These are phyloP conservation scores for Paratinospora sagittata DNA, from an alignment of 164 flowering plant species.

Conservation along the genomic window DNA sequence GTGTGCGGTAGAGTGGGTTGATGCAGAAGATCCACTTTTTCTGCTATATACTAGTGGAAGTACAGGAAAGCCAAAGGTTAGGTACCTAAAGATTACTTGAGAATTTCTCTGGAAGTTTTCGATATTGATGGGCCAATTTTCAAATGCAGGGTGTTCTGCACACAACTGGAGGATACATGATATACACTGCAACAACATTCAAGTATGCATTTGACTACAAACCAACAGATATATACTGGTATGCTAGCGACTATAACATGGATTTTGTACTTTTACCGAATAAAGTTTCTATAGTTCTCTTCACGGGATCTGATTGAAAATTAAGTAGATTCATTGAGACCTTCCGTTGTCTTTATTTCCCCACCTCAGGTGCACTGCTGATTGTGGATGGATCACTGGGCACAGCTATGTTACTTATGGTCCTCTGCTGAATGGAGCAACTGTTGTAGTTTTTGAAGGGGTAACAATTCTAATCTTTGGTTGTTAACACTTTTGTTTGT, in stretches of 20 bases:
- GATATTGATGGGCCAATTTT: neutral
- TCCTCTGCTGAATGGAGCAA: conserved; percentile 92
- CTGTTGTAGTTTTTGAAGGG: conserved; percentile 82
- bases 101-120: conserved; percentile 1
- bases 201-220: conserved; percentile 98
- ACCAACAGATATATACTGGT: conserved; percentile 91
- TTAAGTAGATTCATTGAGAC: neutral
- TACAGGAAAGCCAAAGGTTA: conserved; percentile 98
- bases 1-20: conserved; percentile 91
- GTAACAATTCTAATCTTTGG: conserved; percentile 32
- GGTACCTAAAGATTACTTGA: neutral
- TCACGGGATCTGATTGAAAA: neutral
- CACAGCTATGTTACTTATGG: conserved; percentile 98
- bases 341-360: neutral
- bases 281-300: conserved; percentile 2
- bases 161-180: conserved; percentile 97
- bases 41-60: conserved; percentile 97
- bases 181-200: conserved; percentile 92
- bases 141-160: conserved; percentile 82
- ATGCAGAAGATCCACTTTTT: conserved; percentile 95
- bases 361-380: conserved; percentile 86
- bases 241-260: conserved; percentile 13
- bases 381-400: conserved; percentile 99
- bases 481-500: too few species aligned
- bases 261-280: neutral